phyloP scores from a whole-genome alignment of 805 yeast species.

The Kazachstania africana region DNA sequence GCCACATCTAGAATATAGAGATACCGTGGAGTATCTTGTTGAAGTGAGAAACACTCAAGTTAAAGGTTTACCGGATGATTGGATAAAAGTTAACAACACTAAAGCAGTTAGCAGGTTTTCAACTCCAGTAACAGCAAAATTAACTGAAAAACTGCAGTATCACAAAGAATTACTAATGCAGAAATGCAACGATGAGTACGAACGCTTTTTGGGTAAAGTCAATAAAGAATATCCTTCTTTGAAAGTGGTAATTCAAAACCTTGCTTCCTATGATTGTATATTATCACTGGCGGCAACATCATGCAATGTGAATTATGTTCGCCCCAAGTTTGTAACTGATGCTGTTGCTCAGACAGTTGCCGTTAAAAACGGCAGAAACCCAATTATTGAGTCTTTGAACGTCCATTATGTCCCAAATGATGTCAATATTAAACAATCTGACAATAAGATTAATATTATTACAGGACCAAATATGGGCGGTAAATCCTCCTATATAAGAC shows the following conservation, averaged over 20 bases:
- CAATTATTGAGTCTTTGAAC: constrained; percentile 45
- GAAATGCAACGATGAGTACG: constrained; percentile 19
- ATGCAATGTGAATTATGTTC: constrained; percentile 32
- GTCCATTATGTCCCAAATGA: constrained; percentile 55
- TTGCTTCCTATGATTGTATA: constrained; percentile 56
- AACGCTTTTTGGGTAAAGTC: constrained; percentile 28
- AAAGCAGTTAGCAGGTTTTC: constrained; percentile 60
- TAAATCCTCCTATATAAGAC: constrained; percentile 45
- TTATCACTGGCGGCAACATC: constrained; percentile 56
- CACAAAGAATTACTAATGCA: constrained; percentile 38
- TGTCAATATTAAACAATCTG: constrained; percentile 35
- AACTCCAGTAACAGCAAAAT: constrained; percentile 42
- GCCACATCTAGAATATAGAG: constrained; percentile 46
- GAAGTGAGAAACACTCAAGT: constrained; percentile 57
- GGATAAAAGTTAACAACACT: constrained; percentile 69
- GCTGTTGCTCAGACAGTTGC: constrained; percentile 32
- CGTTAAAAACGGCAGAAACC: constrained; percentile 51
- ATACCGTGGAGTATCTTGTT: constrained; percentile 59
- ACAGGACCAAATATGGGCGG: constrained; percentile 60
- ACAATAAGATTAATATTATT: constrained; percentile 46
- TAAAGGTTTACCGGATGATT: constrained; percentile 52
- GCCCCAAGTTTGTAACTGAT: constrained; percentile 39
- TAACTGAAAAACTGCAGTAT: constrained; percentile 46
- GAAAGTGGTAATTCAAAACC: constrained; percentile 31
- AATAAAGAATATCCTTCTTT: constrained; percentile 29